A percentile compares a stretch with the other conserved stretches of the same genome.
phyloP scores from a whole-genome alignment of 2,329 filamentous ascomycete genomes.

The Talaromyces sp. region DNA sequence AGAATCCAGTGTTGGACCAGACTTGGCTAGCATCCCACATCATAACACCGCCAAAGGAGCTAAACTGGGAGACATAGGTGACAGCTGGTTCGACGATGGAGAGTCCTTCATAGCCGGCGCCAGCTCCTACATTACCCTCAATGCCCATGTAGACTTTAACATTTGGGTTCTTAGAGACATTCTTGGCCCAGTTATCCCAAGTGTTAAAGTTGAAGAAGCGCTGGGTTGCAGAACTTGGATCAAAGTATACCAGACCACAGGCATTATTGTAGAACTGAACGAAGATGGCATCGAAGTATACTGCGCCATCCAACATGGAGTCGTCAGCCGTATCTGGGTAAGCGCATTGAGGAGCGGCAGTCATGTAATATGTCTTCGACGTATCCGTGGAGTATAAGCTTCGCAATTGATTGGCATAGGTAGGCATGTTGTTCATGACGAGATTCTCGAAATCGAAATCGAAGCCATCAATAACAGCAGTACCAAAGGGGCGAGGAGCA shows the following conservation, averaged over 20 bases:
- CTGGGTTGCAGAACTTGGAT: constrained; percentile 40
- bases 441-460: constrained; percentile 69
- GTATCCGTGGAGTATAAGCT: constrained; percentile 48
- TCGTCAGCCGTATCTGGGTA: constrained; percentile 60
- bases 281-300: constrained; percentile 57
- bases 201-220: constrained; percentile 57
- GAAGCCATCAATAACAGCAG: constrained; percentile 65
- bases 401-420: constrained; percentile 58
- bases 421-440: constrained; percentile 52
- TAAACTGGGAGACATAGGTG: constrained; percentile 49
- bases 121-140: constrained; percentile 52
- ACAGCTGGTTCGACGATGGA: constrained; percentile 47
- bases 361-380: constrained; percentile 55
- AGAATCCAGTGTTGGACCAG: constrained; percentile 52
- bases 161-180: constrained; percentile 51
- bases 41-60: constrained; percentile 64
- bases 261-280: constrained; percentile 68
- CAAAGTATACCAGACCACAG: constrained; percentile 57
- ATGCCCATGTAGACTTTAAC: constrained; percentile 61
- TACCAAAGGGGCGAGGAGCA: constrained; percentile 61
- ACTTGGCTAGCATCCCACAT: constrained; percentile 64
- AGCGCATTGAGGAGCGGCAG: constrained; percentile 64
- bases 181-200: constrained; percentile 64
- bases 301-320: constrained; percentile 51
- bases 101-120: constrained; percentile 52